These are phyloP conservation scores for Trichosporon coremiiforme DNA, from an alignment of 1,284 basidiomycete genomes.

Conservation along the genomic window DNA sequence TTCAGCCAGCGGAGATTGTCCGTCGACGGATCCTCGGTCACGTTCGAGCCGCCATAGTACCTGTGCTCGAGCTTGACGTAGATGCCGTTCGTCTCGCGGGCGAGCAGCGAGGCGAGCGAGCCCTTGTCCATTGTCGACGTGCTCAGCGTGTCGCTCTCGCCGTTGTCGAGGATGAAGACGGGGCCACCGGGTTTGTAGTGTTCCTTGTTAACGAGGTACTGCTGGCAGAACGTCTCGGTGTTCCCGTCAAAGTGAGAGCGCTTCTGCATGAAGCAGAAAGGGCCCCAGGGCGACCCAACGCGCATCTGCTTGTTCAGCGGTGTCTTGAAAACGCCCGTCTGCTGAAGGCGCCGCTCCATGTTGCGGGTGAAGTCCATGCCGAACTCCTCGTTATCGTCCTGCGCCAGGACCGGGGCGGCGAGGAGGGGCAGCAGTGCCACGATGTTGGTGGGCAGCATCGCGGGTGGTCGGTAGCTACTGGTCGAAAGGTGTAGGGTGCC, in stretches of 20 bases:
- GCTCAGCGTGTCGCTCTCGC: conserved; percentile 64
- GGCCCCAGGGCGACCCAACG: conserved; percentile 31
- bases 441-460: neutral
- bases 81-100: conserved; percentile 76
- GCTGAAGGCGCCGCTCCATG: neutral
- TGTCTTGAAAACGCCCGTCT: neutral
- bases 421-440: neutral
- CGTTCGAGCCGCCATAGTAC: conserved; percentile 69
- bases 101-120: conserved; percentile 76
- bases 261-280: conserved; percentile 73
- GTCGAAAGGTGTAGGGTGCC: neutral
- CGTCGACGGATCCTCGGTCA: conserved; percentile 67
- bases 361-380: neutral
- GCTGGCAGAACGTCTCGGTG: conserved; percentile 56
- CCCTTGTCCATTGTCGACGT: conserved; percentile 74
- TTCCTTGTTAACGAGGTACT: conserved; percentile 81
- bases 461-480: neutral
- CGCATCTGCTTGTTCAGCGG: neutral
- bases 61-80: conserved; percentile 87
- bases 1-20: conserved; percentile 79
- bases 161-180: conserved; percentile 77
- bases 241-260: conserved; percentile 66
- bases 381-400: neutral
- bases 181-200: conserved; percentile 76
- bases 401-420: neutral